A percentile compares a stretch with the other conserved stretches of the same genome.
Conservation (phyloP, 208 protist genomes). For the Tritrichomonas foetus region DNA sequence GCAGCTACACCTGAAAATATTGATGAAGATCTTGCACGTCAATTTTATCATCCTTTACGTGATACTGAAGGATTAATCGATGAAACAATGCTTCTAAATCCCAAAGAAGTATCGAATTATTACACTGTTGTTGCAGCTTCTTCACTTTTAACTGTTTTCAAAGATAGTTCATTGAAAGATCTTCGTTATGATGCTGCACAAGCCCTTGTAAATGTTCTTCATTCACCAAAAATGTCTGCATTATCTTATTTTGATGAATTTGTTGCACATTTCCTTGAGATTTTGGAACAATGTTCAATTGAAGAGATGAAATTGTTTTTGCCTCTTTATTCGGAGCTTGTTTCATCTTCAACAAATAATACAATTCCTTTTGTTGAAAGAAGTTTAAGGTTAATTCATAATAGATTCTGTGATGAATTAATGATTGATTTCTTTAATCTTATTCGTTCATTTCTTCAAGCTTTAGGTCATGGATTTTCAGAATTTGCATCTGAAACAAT, state of each 20-base stretch:
- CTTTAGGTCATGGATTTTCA: not conserved
- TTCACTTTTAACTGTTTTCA: not conserved
- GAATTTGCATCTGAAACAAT: not conserved
- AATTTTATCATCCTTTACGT: not conserved
- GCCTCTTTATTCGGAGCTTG: not conserved
- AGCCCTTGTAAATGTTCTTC: not conserved
- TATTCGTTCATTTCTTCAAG: not conserved
- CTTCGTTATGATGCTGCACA: not conserved
- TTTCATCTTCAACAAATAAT: not conserved
- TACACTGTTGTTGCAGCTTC: not conserved
- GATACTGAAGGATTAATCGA: not conserved
- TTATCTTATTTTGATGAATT: conserved; percentile 31
- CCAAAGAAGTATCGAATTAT: not conserved
- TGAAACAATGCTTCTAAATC: not conserved
- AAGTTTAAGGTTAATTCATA: not conserved
- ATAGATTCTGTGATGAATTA: not conserved
- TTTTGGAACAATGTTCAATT: not conserved
- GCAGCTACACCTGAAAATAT: not conserved
- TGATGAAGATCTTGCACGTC: not conserved
- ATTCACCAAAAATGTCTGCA: not conserved
- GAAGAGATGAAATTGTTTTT: not conserved
- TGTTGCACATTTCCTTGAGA: not conserved
- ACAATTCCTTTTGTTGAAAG: conserved; percentile 15
- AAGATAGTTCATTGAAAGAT: not conserved
- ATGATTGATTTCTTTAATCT: not conserved